Percentiles rank a stretch among this genome's conserved stretches.
These are phyloP conservation scores for Ophiocytium majus DNA, from an alignment of 352 stramenopile species.

Conservation along the genomic window DNA sequence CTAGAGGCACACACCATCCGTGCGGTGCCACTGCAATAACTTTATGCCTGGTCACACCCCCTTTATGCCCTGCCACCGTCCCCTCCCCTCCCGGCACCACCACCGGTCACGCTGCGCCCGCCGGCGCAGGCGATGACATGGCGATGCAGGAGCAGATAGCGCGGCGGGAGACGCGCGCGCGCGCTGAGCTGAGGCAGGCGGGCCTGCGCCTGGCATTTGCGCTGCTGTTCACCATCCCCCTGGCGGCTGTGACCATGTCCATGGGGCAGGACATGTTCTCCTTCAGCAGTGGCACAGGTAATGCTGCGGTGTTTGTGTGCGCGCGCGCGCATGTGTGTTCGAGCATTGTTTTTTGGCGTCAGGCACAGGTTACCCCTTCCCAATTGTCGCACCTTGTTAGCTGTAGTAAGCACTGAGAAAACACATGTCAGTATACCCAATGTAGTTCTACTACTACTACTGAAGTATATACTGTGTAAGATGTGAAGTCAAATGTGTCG, in stretches of 20 bases:
- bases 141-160: constrained; percentile 20
- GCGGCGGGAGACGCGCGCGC: background rate
- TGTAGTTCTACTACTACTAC: too few relatives aligned
- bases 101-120: background rate
- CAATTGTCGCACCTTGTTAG: too few relatives aligned
- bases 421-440: too few relatives aligned
- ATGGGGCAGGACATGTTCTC: constrained; percentile 9
- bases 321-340: too few relatives aligned
- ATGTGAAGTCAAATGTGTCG: too few relatives aligned
- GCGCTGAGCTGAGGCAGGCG: background rate
- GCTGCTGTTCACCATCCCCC: constrained; percentile 33
- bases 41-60: background rate
- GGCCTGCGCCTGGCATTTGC: background rate
- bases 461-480: too few relatives aligned
- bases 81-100: background rate
- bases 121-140: constrained; percentile 14
- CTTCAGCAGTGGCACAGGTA: background rate
- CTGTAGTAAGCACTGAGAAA: too few relatives aligned
- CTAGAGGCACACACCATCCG: background rate
- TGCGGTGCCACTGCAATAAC: background rate
- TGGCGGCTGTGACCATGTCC: constrained; percentile 30
- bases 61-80: background rate
- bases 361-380: too few relatives aligned
- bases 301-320: too few relatives aligned
- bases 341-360: too few relatives aligned